These are phyloP conservation scores for Nicotiana undulata DNA, from an alignment of 257 asterid genomes.

Conservation along the genomic window DNA sequence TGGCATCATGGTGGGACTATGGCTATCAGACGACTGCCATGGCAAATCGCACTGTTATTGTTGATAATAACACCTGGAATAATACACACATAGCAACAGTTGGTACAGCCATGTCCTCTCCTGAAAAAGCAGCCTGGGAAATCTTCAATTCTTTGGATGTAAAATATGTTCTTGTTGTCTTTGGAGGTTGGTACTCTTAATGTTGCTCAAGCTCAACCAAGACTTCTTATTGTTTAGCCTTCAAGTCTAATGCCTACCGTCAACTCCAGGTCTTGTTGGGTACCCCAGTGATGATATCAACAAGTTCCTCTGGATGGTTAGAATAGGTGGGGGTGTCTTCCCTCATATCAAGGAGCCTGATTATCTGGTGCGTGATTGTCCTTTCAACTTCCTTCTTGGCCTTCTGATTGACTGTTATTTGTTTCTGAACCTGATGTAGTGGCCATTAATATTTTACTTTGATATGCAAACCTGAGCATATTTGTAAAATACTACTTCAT, in stretches of 20 bases:
- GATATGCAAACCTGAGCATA: not conserved
- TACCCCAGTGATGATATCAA: conserved; percentile 98
- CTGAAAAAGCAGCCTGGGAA: conserved; percentile 98
- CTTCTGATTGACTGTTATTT: not conserved
- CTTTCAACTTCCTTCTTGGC: not conserved
- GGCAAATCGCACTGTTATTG: conserved; percentile 99
- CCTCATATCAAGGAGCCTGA: conserved; percentile 99
- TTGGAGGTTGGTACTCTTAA: conserved; percentile 71
- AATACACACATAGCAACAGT: conserved; percentile 98
- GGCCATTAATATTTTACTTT: not conserved
- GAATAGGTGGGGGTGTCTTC: conserved; percentile 97
- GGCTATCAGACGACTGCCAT: conserved; percentile 99
- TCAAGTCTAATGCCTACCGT: conserved; percentile 15
- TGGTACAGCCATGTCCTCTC: conserved; percentile 99
- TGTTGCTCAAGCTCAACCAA: conserved; percentile 2
- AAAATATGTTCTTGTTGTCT: conserved; percentile 94
- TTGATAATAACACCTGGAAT: conserved; percentile 98
- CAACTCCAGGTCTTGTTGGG: conserved; percentile 86
- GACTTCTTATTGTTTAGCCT: not conserved
- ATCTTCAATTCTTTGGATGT: conserved; percentile 93
- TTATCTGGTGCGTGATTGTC: conserved; percentile 62
- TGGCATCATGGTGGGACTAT: conserved; percentile 99
- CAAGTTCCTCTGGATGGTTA: conserved; percentile 99
- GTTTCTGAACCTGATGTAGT: not conserved
- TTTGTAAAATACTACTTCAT: no score